Evolutionary conservation across 768 basidiomycete species (phyloP).

Genomic region (Lentinula boryana): DNA sequence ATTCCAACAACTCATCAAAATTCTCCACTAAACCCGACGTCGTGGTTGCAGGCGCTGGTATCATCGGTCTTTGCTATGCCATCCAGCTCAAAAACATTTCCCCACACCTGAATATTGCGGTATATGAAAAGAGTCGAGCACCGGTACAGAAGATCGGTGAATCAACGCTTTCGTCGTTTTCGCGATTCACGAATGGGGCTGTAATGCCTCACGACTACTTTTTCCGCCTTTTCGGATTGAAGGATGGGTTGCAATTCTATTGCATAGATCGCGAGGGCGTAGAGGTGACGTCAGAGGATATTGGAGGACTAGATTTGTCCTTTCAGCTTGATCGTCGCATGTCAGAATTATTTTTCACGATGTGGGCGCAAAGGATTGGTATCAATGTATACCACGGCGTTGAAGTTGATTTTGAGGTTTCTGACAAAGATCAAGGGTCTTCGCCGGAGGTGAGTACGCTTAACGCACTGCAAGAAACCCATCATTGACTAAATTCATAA

Average conservation of each 20-base stretch:
- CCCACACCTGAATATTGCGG: slow-evolving; percentile 9
- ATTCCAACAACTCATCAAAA: background rate
- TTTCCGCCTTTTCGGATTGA: slow-evolving; percentile 9
- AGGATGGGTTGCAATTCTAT: slow-evolving; percentile 10
- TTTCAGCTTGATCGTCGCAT: slow-evolving; percentile 10
- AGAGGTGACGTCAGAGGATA: background rate
- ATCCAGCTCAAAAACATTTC: slow-evolving; percentile 10
- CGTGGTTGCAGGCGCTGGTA: slow-evolving; percentile 11
- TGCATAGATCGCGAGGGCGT: slow-evolving; percentile 10
- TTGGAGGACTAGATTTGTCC: background rate
- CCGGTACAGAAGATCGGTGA: slow-evolving; percentile 9
- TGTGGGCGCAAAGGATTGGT: slow-evolving; percentile 11
- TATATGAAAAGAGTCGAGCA: slow-evolving; percentile 11
- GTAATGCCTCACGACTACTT: slow-evolving; percentile 6
- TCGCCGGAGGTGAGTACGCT: slow-evolving; percentile 1
- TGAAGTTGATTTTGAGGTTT: slow-evolving; percentile 6
- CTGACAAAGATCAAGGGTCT: background rate
- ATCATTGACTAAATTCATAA: background rate
- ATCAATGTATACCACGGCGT: slow-evolving; percentile 11
- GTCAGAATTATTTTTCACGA: slow-evolving; percentile 11
- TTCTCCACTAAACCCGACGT: slow-evolving; percentile 3
- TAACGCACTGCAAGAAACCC: background rate
- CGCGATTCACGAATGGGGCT: slow-evolving; percentile 9
- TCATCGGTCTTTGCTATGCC: slow-evolving; percentile 11
- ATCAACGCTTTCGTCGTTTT: slow-evolving; percentile 11